Evolutionary conservation across 345 rosid genomes (phyloP).

Genomic region (Syzygium grande): DNA sequence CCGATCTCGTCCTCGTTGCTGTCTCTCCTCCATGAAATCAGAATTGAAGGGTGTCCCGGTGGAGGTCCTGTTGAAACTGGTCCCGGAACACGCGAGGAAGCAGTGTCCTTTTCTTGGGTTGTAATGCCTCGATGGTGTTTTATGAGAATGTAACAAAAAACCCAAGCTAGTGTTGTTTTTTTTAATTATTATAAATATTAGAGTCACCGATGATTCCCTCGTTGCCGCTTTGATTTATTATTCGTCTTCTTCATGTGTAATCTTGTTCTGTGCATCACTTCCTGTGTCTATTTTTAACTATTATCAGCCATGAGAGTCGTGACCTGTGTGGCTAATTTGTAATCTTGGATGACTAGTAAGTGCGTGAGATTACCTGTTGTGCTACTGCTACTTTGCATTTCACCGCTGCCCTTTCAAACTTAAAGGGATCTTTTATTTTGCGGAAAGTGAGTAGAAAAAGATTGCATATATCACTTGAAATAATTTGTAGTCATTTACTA

Average conservation of each 20-base stretch:
- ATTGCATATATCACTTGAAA: not conserved
- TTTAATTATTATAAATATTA: not conserved
- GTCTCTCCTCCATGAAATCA: not conserved
- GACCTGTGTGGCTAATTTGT: not conserved
- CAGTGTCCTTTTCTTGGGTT: slow-evolving; percentile 66
- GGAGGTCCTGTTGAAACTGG: slow-evolving; percentile 62
- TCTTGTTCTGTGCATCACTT: not conserved
- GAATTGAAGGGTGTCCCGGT: slow-evolving; percentile 80
- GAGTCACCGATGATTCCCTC: not conserved
- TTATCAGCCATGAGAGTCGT: not conserved
- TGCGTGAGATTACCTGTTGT: not conserved
- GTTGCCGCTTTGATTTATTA: not conserved
- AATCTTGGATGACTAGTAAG: not conserved
- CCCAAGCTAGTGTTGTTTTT: not conserved
- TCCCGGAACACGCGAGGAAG: slow-evolving; percentile 87
- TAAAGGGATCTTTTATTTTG: too few species aligned
- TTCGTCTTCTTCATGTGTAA: not conserved
- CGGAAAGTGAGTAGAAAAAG: not conserved
- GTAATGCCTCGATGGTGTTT: slow-evolving; percentile 16
- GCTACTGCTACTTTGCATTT: not conserved
- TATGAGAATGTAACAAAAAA: not conserved
- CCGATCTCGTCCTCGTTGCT: not conserved
- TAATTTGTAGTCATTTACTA: not conserved
- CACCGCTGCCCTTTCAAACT: not conserved
- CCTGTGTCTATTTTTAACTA: not conserved